phyloP scores from a whole-genome alignment of 192 early-diverging fungal genomes.

The Podila clonocystis region DNA sequence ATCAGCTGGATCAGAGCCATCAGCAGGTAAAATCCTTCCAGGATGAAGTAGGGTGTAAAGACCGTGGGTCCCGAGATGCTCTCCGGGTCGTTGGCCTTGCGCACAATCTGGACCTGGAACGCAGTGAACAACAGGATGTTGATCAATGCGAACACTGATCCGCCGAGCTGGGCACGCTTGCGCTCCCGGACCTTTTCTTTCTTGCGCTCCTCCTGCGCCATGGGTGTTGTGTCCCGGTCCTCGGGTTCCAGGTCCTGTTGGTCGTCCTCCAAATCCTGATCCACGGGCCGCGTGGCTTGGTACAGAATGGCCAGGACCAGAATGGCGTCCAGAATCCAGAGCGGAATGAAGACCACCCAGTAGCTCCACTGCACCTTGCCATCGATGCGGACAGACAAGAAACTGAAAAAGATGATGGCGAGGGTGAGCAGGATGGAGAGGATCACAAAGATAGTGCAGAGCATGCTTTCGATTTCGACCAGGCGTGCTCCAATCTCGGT shows the following conservation, averaged over 20 bases:
- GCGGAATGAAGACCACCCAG: slow-evolving; percentile 80
- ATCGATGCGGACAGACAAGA: slow-evolving; percentile 84
- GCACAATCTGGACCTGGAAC: slow-evolving; percentile 84
- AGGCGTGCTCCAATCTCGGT: slow-evolving; percentile 72
- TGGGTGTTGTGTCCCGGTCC: slow-evolving; percentile 48
- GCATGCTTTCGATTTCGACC: slow-evolving; percentile 70
- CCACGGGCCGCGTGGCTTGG: slow-evolving; percentile 29
- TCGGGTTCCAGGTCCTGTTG: slow-evolving; percentile 58
- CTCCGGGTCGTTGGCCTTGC: slow-evolving; percentile 73
- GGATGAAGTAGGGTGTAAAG: slow-evolving; percentile 85
- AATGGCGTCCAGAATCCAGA: slow-evolving; percentile 78
- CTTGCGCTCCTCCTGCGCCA: slow-evolving; percentile 56
- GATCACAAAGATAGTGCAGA: slow-evolving; percentile 66
- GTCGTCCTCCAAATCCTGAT: slow-evolving; percentile 55
- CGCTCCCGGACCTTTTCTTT: slow-evolving; percentile 34
- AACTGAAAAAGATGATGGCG: slow-evolving; percentile 84
- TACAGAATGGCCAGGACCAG: slow-evolving; percentile 47
- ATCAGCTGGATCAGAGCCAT: slow-evolving; percentile 50
- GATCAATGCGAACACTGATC: slow-evolving; percentile 54
- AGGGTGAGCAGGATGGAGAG: slow-evolving; percentile 65
- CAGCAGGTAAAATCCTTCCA: slow-evolving; percentile 78
- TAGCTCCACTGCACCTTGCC: slow-evolving; percentile 74
- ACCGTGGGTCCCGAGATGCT: slow-evolving; percentile 71
- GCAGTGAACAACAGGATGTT: slow-evolving; percentile 67
- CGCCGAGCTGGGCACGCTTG: slow-evolving; percentile 23